Evolutionary conservation across 73 alveolate genomes (phyloP).

Genomic region (Tetrahymena borealis): DNA sequence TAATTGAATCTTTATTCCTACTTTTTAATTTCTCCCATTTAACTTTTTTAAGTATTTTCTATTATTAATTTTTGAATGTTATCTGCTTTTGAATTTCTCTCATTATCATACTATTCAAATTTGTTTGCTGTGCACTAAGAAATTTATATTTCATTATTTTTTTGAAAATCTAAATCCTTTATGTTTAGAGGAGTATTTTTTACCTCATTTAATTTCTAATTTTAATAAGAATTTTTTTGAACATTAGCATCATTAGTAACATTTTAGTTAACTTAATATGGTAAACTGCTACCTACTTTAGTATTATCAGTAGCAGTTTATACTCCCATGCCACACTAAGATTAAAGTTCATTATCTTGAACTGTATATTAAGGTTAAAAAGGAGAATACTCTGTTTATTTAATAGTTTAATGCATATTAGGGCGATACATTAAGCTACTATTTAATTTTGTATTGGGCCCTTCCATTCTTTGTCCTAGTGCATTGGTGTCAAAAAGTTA

Average conservation of each 20-base stretch:
- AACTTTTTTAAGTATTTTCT: not conserved
- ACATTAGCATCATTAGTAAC: no score
- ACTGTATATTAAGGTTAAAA: not conserved
- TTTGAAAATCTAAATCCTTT: not conserved
- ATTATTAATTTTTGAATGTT: not conserved
- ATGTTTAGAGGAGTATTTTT: not conserved
- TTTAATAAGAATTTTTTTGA: not conserved
- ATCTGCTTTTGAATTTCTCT: not conserved
- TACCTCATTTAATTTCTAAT: not conserved
- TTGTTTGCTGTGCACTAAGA: not conserved
- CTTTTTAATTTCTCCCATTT: not conserved
- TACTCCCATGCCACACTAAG: no score
- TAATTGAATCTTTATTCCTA: not conserved
- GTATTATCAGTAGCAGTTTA: no score
- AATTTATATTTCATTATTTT: not conserved
- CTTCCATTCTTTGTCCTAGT: not conserved
- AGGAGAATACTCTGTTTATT: not conserved
- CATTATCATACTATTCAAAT: not conserved
- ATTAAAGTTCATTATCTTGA: no score
- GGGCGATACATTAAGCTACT: not conserved
- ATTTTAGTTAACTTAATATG: no score
- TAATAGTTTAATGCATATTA: not conserved
- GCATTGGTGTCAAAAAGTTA: not conserved
- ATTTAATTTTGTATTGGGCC: not conserved
- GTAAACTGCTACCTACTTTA: no score